A percentile compares a stretch with the other conserved stretches of the same genome.
Conservation (phyloP, 2,329 filamentous ascomycete species). For the Calonectria hawksworthii region DNA sequence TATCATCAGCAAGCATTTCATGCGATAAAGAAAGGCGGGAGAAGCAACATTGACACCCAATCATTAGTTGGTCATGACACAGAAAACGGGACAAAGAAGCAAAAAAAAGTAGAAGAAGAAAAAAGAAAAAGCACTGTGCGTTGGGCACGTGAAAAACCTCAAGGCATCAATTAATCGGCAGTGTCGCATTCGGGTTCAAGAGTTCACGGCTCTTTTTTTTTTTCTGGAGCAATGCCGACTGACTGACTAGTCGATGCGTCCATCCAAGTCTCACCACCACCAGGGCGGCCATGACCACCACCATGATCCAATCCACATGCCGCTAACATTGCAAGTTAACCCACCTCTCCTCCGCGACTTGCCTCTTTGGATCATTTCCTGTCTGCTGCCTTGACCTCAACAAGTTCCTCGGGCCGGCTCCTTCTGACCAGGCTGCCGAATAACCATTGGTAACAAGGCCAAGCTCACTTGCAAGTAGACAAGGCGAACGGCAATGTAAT, state of each 20-base stretch:
- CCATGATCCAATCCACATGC: constrained; percentile 12
- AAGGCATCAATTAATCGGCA: constrained; percentile 3
- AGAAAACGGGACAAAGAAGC: neutral
- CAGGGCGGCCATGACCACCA: constrained; percentile 2
- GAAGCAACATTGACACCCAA: neutral
- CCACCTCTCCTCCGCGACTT: neutral
- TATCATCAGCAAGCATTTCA: neutral
- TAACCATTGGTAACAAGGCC: neutral
- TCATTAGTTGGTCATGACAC: neutral
- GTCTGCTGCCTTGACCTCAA: neutral
- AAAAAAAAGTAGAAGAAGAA: neutral
- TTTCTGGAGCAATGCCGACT: neutral
- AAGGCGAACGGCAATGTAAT: neutral
- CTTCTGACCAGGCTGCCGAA: neutral
- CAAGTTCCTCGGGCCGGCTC: neutral
- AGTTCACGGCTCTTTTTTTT: neutral
- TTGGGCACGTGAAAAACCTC: neutral
- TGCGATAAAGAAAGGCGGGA: neutral
- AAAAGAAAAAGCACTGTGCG: neutral
- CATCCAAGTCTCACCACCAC: constrained; percentile 4
- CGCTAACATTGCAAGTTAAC: constrained; percentile 1
- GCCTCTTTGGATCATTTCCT: neutral
- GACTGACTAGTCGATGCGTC: neutral
- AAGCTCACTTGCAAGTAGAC: neutral
- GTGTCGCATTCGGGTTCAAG: neutral